Conservation (phyloP, 2,329 filamentous ascomycete genomes). For the Phialocephala sp. region DNA sequence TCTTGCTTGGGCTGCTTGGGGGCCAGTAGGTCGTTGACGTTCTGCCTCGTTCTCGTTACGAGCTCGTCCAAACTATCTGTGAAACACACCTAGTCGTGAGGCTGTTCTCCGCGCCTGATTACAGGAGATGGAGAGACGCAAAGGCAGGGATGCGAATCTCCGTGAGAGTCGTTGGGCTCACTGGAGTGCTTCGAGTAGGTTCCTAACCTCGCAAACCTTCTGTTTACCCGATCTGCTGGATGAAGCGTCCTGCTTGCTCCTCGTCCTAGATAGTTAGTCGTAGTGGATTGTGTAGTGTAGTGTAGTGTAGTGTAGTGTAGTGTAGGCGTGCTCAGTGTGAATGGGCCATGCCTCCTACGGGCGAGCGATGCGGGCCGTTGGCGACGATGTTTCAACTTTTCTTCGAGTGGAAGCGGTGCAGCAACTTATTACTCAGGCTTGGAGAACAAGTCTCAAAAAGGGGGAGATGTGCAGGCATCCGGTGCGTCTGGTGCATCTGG, state of each 20-base stretch:
- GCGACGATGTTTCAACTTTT: too few species aligned
- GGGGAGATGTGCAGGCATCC: too few species aligned
- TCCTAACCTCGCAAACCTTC: background rate
- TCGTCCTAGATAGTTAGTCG: background rate
- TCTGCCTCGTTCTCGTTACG: background rate
- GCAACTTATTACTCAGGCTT: background rate
- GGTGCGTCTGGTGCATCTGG: background rate
- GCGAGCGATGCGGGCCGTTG: too few species aligned
- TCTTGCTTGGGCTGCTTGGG: background rate
- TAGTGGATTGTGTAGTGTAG: background rate
- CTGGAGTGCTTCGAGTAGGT: constrained; percentile 6
- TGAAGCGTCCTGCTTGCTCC: background rate
- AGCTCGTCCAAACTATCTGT: background rate
- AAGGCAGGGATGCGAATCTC: constrained; percentile 1
- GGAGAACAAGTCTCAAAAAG: background rate
- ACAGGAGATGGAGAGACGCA: constrained; percentile 1
- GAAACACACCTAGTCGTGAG: constrained; percentile 1
- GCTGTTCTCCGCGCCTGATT: constrained; percentile 3
- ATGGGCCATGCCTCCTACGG: background rate
- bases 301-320: background rate
- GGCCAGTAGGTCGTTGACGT: background rate
- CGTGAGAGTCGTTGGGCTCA: background rate
- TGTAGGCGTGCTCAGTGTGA: background rate
- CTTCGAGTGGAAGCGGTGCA: too few species aligned
- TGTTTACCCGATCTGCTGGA: background rate